These are phyloP conservation scores for Vickermania ingenoplastis DNA, from an alignment of 208 protist species.

Conservation along the genomic window DNA sequence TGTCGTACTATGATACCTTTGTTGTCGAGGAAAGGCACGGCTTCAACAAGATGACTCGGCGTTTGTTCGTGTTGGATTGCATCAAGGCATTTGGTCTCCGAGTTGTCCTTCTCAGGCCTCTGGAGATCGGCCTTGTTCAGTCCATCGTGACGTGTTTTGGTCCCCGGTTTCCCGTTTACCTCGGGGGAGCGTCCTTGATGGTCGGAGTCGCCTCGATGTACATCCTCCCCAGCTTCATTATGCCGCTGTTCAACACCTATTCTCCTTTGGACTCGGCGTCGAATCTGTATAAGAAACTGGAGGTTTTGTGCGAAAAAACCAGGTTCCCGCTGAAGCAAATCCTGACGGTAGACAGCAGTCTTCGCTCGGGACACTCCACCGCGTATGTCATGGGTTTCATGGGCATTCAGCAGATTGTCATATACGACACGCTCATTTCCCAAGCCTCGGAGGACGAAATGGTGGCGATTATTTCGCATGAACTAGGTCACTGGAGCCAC, in stretches of 20 bases:
- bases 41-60: not conserved
- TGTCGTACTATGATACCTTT: not conserved
- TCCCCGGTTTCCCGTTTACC: slow-evolving; percentile 67
- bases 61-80: not conserved
- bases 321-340: slow-evolving; percentile 70
- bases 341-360: slow-evolving; percentile 65
- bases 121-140: slow-evolving; percentile 40
- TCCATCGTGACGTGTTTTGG: slow-evolving; percentile 62
- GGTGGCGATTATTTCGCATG: slow-evolving; percentile 74
- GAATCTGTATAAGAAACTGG: slow-evolving; percentile 37
- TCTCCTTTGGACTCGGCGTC: slow-evolving; percentile 29
- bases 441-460: slow-evolving; percentile 56
- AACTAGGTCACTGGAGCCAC: slow-evolving; percentile 86
- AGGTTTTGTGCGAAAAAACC: slow-evolving; percentile 23
- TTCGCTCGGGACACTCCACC: slow-evolving; percentile 76
- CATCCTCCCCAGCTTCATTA: slow-evolving; percentile 67
- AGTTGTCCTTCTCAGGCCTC: slow-evolving; percentile 28
- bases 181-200: slow-evolving; percentile 36
- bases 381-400: slow-evolving; percentile 86
- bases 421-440: slow-evolving; percentile 85
- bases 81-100: slow-evolving; percentile 12
- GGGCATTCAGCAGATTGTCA: slow-evolving; percentile 80
- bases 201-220: slow-evolving; percentile 22
- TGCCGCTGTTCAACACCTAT: slow-evolving; percentile 87
- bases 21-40: not conserved